Evolutionary conservation across 1,284 basidiomycete genomes (phyloP).

Genomic region (Trichosporon inkin): DNA sequence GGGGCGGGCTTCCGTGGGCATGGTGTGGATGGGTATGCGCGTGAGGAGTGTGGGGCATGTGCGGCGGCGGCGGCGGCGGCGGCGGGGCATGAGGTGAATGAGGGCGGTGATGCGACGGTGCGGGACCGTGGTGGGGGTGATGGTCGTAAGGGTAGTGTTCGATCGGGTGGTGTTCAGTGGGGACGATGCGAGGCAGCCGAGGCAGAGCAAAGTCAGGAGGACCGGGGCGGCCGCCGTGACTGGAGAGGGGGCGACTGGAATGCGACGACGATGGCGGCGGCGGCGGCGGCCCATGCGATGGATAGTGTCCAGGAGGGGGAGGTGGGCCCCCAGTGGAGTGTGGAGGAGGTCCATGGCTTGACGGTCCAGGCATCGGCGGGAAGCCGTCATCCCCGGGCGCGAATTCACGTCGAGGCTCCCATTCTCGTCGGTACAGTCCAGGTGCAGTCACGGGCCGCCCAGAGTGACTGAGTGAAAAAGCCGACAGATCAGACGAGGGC

Average conservation of each 20-base stretch:
- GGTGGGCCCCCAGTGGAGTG: neutral
- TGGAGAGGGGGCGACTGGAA: neutral
- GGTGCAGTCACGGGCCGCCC: constrained; percentile 11
- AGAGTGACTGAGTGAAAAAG: constrained; percentile 32
- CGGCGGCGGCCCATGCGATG: neutral
- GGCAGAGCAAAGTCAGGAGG: constrained; percentile 14
- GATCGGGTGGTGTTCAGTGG: constrained; percentile 1
- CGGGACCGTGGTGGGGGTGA: neutral
- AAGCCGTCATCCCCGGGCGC: constrained; percentile 25
- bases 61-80: neutral
- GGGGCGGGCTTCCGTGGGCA: constrained; percentile 12
- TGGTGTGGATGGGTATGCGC: constrained; percentile 11
- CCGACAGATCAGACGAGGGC: constrained; percentile 35
- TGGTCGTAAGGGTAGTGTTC: constrained; percentile 11
- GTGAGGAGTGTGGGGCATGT: constrained; percentile 3
- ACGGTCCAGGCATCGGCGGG: constrained; percentile 11
- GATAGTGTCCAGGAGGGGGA: neutral
- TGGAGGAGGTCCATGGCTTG: neutral
- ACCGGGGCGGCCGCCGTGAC: neutral
- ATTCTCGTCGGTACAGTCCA: constrained; percentile 11
- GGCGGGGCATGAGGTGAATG: neutral
- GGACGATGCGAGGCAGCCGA: constrained; percentile 17
- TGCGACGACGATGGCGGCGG: constrained; percentile 8
- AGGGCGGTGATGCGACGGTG: constrained; percentile 6
- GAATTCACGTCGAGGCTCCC: constrained; percentile 12